Base-by-base conservation (phyloP, 768 basidiomycete genomes). In the Mycena floridula region DNA sequence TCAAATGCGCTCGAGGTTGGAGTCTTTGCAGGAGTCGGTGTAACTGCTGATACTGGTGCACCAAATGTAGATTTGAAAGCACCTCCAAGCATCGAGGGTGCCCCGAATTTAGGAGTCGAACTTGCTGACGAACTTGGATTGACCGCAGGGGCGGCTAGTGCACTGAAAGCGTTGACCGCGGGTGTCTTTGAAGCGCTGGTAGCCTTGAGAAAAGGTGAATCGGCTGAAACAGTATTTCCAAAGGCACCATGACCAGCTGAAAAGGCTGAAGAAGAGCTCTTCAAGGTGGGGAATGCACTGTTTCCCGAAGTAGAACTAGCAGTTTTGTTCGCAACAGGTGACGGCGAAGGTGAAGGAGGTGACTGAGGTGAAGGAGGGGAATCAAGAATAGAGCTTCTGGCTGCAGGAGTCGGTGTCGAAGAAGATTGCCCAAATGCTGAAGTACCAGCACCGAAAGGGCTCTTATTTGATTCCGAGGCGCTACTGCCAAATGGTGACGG, bases 181-280 rank as follows among this genome's bases (percentile, higher is more conserved):
- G 66, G 55, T 2, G 64, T 45, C 36, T 63, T 67, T 1, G 60
- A 50, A 20, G 43, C 30, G 40, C 57, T 55, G 6, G 59, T 64
- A 18, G 61, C 42, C 7, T 74, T 72, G 57, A 74, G 73, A 58
- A 82, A 82, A 3, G 80, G 79, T 6, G 81, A 82, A 30, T 67
- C 58, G 21, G 59, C 60, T 3, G 32, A 35, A 18, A 35, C 13
- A 5, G 38, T 13, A 16, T 15, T n/a, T 8, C 16, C 54, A 32
- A 48, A 55, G 22, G 50, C 27, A 37, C 38, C 38, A 12, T 13
- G n/a, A 5, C 38, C 38, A 5, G 18, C n/a, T 9, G 22, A 40
- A 21, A 15, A 25, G 25, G 42, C 45, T 23, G 45, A 43, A 22
- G 46, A 46, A 3, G 20, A 43, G 30, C 20, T 44, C 11, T 8